Conservation (phyloP, 2,329 filamentous ascomycete genomes). For the Neofusicoccum laricinum region DNA sequence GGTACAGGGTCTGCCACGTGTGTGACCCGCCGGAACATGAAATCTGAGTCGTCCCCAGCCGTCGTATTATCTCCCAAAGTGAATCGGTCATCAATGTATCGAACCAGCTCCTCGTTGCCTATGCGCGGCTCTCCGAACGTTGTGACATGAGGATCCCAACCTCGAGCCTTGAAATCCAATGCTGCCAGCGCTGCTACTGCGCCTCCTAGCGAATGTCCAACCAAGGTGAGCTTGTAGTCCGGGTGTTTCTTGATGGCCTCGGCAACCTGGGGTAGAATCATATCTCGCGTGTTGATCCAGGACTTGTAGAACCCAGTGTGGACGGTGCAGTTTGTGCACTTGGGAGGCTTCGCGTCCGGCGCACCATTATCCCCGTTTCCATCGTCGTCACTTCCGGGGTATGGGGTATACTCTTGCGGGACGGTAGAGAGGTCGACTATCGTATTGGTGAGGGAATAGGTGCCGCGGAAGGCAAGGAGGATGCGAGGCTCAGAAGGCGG, state of each 20-base stretch:
- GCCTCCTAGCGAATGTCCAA: conserved; percentile 90
- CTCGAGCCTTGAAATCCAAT: conserved; percentile 74
- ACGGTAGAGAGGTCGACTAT: conserved; percentile 86
- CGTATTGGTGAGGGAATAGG: conserved; percentile 89
- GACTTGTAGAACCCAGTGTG: conserved; percentile 86
- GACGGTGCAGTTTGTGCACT: conserved; percentile 84
- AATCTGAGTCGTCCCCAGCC: conserved; percentile 19
- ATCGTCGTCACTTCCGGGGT: conserved; percentile 57
- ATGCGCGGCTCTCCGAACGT: conserved; percentile 86
- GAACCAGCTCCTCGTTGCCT: conserved; percentile 53
- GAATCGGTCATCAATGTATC: conserved; percentile 56
- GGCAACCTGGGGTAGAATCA: conserved; percentile 66
- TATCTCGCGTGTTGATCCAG: conserved; percentile 71
- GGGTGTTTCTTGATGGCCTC: conserved; percentile 61
- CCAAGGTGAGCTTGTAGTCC: conserved; percentile 69
- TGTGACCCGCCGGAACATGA: conserved; percentile 72
- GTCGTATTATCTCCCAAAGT: conserved; percentile 22
- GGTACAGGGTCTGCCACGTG: conserved; percentile 87
- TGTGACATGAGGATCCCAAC: conserved; percentile 74
- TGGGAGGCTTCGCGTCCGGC: conserved; percentile 40
- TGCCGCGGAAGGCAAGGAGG: conserved; percentile 87
- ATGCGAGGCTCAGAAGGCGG: conserved; percentile 59
- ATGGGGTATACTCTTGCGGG: conserved; percentile 87
- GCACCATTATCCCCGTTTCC: conserved; percentile 31
- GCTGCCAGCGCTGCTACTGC: conserved; percentile 86